Conservation (phyloP, 2,329 filamentous ascomycete species). For the Intubia oerlemansii region DNA sequence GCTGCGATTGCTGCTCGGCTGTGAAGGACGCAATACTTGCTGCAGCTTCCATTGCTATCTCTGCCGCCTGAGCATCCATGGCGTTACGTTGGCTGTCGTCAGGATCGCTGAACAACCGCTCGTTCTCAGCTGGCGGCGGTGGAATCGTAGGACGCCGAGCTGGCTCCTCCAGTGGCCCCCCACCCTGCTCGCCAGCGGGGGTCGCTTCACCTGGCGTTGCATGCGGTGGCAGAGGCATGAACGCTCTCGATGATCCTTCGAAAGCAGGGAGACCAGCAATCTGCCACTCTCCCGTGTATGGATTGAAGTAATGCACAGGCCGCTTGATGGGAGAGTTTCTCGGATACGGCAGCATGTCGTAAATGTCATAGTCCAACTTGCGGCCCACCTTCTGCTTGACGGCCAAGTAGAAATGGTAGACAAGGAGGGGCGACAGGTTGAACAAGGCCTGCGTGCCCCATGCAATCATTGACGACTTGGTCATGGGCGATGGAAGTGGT, state of each 20-base stretch:
- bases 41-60: neutral
- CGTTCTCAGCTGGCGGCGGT: slow-evolving; percentile 2
- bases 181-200: too few species aligned
- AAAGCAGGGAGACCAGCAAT: slow-evolving; percentile 3
- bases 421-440: slow-evolving; percentile 24
- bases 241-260: too few species aligned
- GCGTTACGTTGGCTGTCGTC: slow-evolving; percentile 1
- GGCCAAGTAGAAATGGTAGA: neutral
- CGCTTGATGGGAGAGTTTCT: slow-evolving; percentile 3
- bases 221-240: too few species aligned
- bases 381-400: neutral
- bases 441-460: slow-evolving; percentile 23
- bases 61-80: slow-evolving; percentile 1
- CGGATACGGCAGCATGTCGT: slow-evolving; percentile 16
- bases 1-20: neutral
- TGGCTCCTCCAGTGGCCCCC: neutral
- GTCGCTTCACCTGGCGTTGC: too few species aligned
- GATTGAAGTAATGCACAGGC: neutral
- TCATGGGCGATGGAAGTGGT: slow-evolving; percentile 18
- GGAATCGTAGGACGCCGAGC: slow-evolving; percentile 1
- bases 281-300: slow-evolving; percentile 1
- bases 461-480: slow-evolving; percentile 15
- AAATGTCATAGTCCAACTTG: slow-evolving; percentile 18
- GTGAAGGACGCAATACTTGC: neutral
- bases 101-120: neutral